Conservation (phyloP, 495 filamentous ascomycete genomes). For the Cairneyella variabilis region DNA sequence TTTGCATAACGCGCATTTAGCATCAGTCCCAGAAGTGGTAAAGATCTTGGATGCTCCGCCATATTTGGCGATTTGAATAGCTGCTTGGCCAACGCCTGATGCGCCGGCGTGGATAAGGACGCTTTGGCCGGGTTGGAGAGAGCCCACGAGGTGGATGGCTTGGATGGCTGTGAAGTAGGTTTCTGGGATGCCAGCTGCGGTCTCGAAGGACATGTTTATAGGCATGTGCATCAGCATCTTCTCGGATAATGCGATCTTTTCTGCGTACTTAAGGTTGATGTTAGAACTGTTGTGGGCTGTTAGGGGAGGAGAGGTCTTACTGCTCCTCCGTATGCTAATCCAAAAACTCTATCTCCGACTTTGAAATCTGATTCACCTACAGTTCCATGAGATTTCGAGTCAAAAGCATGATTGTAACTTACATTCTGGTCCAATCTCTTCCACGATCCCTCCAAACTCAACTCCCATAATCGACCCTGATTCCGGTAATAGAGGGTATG, state of each 20-base stretch:
- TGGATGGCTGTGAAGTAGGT: slow-evolving; percentile 90
- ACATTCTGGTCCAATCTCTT: slow-evolving; percentile 41
- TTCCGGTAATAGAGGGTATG: slow-evolving; percentile 71
- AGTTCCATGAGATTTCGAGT: too few relatives aligned
- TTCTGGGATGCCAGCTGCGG: slow-evolving; percentile 62
- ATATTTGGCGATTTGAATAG: slow-evolving; percentile 70
- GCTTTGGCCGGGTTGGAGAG: slow-evolving; percentile 66
- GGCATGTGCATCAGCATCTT: slow-evolving; percentile 56
- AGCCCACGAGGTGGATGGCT: slow-evolving; percentile 76
- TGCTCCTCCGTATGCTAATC: slow-evolving; percentile 85
- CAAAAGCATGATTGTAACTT: too few relatives aligned
- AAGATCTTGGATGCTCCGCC: slow-evolving; percentile 63
- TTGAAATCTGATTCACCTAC: slow-evolving; percentile 44
- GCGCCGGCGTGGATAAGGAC: slow-evolving; percentile 89
- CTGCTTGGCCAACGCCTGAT: slow-evolving; percentile 81
- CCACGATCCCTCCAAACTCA: slow-evolving; percentile 76
- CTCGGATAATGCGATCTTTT: slow-evolving; percentile 73
- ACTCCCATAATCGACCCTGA: slow-evolving; percentile 74
- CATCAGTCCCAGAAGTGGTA: slow-evolving; percentile 69
- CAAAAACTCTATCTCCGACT: slow-evolving; percentile 72
- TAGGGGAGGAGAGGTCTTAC: too few relatives aligned
- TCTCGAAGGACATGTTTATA: slow-evolving; percentile 60
- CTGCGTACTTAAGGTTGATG: too few relatives aligned
- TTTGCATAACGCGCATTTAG: slow-evolving; percentile 72
- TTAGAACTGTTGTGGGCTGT: too few relatives aligned